Evolutionary conservation across 495 filamentous ascomycete species (phyloP).

Genomic region (Penicillium herquei): DNA sequence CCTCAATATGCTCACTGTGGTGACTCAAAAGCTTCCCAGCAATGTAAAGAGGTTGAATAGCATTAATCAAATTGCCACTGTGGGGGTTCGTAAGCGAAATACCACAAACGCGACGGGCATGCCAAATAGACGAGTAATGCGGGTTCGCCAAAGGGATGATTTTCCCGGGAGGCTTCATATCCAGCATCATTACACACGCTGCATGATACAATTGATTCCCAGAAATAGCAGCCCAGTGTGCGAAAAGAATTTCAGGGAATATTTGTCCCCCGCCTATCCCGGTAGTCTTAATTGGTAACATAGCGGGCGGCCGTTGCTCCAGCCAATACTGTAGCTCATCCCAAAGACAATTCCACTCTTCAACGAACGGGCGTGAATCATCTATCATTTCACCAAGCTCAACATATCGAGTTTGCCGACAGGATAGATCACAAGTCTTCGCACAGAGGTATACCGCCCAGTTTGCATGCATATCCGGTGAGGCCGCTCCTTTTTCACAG

Average conservation of each 20-base stretch:
- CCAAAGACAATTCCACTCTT: conserved; percentile 35
- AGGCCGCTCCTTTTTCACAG: conserved; percentile 18
- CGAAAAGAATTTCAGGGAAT: conserved; percentile 40
- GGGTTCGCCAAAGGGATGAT: conserved; percentile 18
- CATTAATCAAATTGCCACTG: conserved; percentile 43
- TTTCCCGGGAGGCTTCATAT: conserved; percentile 28
- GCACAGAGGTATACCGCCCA: conserved; percentile 42
- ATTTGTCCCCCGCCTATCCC: conserved; percentile 24
- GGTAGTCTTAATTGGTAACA: conserved; percentile 30
- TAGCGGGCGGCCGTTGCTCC: conserved; percentile 29
- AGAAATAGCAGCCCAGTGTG: conserved; percentile 42
- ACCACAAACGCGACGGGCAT: conserved; percentile 44
- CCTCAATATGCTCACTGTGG: conserved; percentile 35
- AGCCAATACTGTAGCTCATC: conserved; percentile 39
- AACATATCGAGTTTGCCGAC: conserved; percentile 23
- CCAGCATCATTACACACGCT: conserved; percentile 38
- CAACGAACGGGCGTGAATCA: conserved; percentile 18
- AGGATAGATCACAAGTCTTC: conserved; percentile 33
- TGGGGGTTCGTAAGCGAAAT: conserved; percentile 45
- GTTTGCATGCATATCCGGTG: conserved; percentile 36
- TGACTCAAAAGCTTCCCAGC: conserved; percentile 42
- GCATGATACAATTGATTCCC: conserved; percentile 46
- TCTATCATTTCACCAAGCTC: conserved; percentile 26
- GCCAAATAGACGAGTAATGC: conserved; percentile 34
- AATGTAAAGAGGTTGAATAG: conserved; percentile 46